These are phyloP conservation scores for Yarrowia osloensis DNA, from an alignment of 805 yeast species.

Conservation along the genomic window DNA sequence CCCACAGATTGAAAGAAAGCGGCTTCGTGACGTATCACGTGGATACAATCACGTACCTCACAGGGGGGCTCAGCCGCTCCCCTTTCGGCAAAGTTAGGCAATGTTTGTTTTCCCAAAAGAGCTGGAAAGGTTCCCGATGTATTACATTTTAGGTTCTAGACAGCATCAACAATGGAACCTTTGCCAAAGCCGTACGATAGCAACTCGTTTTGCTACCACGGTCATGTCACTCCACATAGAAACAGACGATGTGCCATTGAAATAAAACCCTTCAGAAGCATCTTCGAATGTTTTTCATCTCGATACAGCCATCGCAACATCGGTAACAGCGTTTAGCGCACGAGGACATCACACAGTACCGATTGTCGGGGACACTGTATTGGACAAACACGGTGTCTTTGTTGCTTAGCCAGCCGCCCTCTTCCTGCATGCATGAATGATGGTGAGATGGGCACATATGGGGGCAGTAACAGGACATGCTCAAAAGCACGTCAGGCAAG, in stretches of 20 bases:
- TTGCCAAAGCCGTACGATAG: slow-evolving; percentile 27
- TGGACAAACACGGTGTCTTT: slow-evolving; percentile 19
- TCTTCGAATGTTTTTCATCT: no score
- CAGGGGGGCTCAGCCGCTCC: slow-evolving; percentile 15
- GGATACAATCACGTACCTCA: not conserved
- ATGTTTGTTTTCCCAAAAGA: slow-evolving; percentile 25
- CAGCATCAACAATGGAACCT: slow-evolving; percentile 25
- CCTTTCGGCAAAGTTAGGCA: slow-evolving; percentile 12
- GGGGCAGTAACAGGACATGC: not conserved
- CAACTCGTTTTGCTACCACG: not conserved
- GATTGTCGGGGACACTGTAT: slow-evolving; percentile 19
- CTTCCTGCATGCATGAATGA: slow-evolving; percentile 27
- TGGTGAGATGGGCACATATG: slow-evolving; percentile 21
- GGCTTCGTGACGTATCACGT: not conserved
- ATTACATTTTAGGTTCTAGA: slow-evolving; percentile 7
- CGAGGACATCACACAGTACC: not conserved
- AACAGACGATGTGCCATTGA: not conserved
- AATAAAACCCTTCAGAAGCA: no score
- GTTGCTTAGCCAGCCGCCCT: slow-evolving; percentile 29
- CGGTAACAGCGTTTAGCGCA: not conserved
- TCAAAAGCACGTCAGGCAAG: not conserved
- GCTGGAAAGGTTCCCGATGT: slow-evolving; percentile 14
- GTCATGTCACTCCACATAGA: not conserved
- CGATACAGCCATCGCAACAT: not conserved
- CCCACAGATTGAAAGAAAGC: not conserved